Percentiles rank a stretch among this genome's conserved stretches.
Conservation (phyloP, 192 early-diverging fungal species). For the Cladochytrium replicatum region DNA sequence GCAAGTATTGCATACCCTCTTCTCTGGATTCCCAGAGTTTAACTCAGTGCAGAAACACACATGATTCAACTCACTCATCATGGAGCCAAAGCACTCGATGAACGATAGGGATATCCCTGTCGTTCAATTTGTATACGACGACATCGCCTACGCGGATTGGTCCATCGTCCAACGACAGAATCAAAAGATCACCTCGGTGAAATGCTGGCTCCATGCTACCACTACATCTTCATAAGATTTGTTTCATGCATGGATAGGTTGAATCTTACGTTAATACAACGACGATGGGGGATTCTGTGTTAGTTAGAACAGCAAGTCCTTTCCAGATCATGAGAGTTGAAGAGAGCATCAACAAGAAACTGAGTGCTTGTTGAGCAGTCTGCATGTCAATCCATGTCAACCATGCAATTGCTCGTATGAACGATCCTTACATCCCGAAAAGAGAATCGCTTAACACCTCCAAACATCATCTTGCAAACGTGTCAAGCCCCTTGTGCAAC, state of each 20-base stretch:
- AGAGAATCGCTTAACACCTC: no score
- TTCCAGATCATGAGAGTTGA: constrained; percentile 98
- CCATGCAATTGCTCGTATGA: no score
- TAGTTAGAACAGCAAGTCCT: constrained; percentile 69
- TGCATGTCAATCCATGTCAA: no score
- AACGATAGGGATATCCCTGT: constrained; percentile 88
- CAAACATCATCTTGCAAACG: no score
- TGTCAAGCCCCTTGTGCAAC: no score
- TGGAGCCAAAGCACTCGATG: constrained; percentile 92
- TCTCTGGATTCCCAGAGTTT: constrained; percentile 9
- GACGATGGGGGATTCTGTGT: constrained; percentile 92
- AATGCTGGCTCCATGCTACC: constrained; percentile 98
- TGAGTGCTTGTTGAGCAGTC: constrained; percentile 84
- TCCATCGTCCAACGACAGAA: constrained; percentile 61
- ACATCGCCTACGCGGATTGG: constrained; percentile 90
- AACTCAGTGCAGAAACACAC: background rate
- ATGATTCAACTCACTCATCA: constrained; percentile 55
- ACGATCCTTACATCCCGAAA: no score
- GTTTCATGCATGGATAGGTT: background rate
- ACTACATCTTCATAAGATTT: constrained; percentile 28
- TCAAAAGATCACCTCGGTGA: constrained; percentile 84
- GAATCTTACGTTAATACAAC: constrained; percentile 74
- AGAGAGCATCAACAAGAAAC: constrained; percentile 81
- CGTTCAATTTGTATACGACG: constrained; percentile 83
- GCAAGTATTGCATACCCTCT: constrained; percentile 66